These are phyloP conservation scores for Backusella parvicylindrica DNA, from an alignment of 192 early-diverging fungal species.

Conservation along the genomic window DNA sequence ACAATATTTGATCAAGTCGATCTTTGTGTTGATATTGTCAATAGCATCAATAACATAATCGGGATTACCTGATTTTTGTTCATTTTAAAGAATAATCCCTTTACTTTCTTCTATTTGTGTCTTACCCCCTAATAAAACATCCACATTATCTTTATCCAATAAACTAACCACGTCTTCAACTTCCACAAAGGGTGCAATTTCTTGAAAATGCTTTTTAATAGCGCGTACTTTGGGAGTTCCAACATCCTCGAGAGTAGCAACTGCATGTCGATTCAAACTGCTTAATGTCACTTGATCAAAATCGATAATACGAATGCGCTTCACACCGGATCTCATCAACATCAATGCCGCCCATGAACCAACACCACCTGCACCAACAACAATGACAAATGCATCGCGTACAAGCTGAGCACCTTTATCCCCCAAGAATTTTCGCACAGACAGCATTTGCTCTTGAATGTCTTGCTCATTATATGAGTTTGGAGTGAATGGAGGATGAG, in stretches of 20 bases:
- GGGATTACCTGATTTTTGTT: slow-evolving; percentile 37
- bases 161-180: slow-evolving; percentile 78
- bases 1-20: slow-evolving; percentile 87
- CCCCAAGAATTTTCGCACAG: slow-evolving; percentile 88
- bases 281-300: slow-evolving; percentile 97
- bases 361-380: slow-evolving; percentile 95
- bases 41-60: slow-evolving; percentile 88
- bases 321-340: slow-evolving; percentile 87
- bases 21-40: slow-evolving; percentile 94
- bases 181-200: slow-evolving; percentile 74
- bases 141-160: slow-evolving; percentile 68
- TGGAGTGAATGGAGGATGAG: neutral
- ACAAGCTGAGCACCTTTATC: slow-evolving; percentile 72
- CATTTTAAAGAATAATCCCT: slow-evolving; percentile 3
- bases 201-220: slow-evolving; percentile 67
- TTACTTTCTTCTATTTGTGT: neutral
- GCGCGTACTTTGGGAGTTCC: slow-evolving; percentile 83
- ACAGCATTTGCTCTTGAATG: slow-evolving; percentile 79
- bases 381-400: slow-evolving; percentile 82
- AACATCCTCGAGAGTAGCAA: slow-evolving; percentile 86
- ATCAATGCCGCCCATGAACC: slow-evolving; percentile 89
- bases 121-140: slow-evolving; percentile 64
- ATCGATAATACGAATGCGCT: slow-evolving; percentile 85
- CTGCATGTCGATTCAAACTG: slow-evolving; percentile 91
- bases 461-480: neutral